phyloP scores from a whole-genome alignment of 192 early-diverging fungal genomes.

The Backusella australiensis region DNA sequence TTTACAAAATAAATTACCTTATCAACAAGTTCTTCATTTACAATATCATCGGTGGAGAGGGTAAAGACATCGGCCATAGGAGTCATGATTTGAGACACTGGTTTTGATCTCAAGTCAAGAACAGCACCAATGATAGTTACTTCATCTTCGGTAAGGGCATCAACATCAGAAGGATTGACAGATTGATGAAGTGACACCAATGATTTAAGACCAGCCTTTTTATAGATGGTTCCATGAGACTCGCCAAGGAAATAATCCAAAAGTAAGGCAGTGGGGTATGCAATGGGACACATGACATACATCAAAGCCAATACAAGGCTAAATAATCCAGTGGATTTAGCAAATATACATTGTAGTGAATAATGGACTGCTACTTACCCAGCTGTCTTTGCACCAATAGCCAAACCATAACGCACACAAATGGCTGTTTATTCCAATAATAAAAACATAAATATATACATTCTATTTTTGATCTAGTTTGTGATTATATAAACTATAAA shows the following conservation, averaged over 20 bases:
- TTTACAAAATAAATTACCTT: slow-evolving; percentile 23
- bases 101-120: slow-evolving; percentile 72
- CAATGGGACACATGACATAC: slow-evolving; percentile 66
- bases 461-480: neutral
- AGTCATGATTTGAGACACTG: slow-evolving; percentile 68
- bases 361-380: slow-evolving; percentile 27
- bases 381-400: slow-evolving; percentile 87
- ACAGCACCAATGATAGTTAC: slow-evolving; percentile 79
- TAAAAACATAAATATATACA: neutral
- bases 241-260: slow-evolving; percentile 88
- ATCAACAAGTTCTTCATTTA: slow-evolving; percentile 57
- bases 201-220: slow-evolving; percentile 72
- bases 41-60: slow-evolving; percentile 55
- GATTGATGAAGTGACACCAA: slow-evolving; percentile 74
- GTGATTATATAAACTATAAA: neutral
- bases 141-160: slow-evolving; percentile 73
- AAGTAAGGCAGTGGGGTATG: slow-evolving; percentile 86
- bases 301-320: slow-evolving; percentile 64
- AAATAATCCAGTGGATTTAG: neutral
- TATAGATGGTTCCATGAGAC: slow-evolving; percentile 86
- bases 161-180: slow-evolving; percentile 52
- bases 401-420: slow-evolving; percentile 89
- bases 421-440: slow-evolving; percentile 50
- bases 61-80: slow-evolving; percentile 68
- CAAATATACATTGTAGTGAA: neutral